These are phyloP conservation scores for Flaveria linearis DNA, from an alignment of 129 eudicot species.

Conservation along the genomic window DNA sequence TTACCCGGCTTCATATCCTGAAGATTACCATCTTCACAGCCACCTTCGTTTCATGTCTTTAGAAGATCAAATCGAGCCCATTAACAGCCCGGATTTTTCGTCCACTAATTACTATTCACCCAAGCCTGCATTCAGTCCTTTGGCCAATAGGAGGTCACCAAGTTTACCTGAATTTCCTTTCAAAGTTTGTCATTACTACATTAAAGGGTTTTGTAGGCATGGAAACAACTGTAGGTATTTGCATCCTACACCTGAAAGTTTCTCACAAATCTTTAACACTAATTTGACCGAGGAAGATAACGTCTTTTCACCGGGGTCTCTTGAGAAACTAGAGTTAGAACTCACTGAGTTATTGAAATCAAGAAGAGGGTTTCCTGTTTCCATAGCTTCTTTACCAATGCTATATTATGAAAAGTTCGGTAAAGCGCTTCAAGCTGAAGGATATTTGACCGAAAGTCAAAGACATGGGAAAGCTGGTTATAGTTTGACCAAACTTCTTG, in stretches of 20 bases:
- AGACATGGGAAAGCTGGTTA: slow-evolving; percentile 92
- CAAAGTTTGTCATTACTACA: slow-evolving; percentile 59
- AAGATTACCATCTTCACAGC: slow-evolving; percentile 47
- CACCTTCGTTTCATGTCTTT: slow-evolving; percentile 47
- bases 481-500: slow-evolving; percentile 88
- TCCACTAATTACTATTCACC: slow-evolving; percentile 36
- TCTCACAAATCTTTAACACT: slow-evolving; percentile 39
- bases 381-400: slow-evolving; percentile 63
- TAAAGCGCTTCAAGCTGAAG: slow-evolving; percentile 69
- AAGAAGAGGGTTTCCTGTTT: slow-evolving; percentile 56
- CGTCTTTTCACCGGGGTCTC: slow-evolving; percentile 49
- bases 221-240: slow-evolving; percentile 57
- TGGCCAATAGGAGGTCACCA: slow-evolving; percentile 53
- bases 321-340: slow-evolving; percentile 62
- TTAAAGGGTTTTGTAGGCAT: slow-evolving; percentile 57
- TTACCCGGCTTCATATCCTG: slow-evolving; percentile 39
- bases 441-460: slow-evolving; percentile 93
- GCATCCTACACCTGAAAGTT: slow-evolving; percentile 52
- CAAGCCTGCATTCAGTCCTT: slow-evolving; percentile 47
- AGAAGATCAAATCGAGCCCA: slow-evolving; percentile 45
- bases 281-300: slow-evolving; percentile 42
- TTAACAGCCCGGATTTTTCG: slow-evolving; percentile 41
- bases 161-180: slow-evolving; percentile 55
- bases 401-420: slow-evolving; percentile 59
- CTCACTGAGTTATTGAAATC: slow-evolving; percentile 59